Base-by-base conservation (phyloP, 1,139 yeast genomes). In the Nadsonia commutata region DNA sequence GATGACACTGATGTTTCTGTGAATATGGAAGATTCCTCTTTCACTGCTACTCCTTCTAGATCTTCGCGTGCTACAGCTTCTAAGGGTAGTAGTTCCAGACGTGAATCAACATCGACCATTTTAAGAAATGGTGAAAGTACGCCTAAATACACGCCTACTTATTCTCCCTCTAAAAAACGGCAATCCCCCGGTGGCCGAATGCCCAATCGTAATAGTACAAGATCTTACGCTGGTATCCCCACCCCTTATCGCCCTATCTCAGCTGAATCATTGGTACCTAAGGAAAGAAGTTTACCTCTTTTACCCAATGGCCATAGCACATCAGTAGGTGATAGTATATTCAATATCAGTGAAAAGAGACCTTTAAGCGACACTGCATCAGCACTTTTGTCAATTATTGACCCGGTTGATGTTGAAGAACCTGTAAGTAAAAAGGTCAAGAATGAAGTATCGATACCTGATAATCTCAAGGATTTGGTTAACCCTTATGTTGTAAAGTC, bases 321-420 rank as follows among this genome's bases (percentile, higher is more conserved):
- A 4, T 40, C 44, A 9, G 7, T 43, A 17, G 20, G 33, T 20
- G 7, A 42, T 16, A 37, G 21, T 7, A 44, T 21, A 18, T 18
- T 38, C 19, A 20, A 36, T 18, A 33, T 40, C 3, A 18, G 39
- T 36, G 20, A 44, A 20, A 18, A 45, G 19, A 62, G 64, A 48
- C 63, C 62, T 40, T 55, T 76, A 49, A 80, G 86, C 54, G 70
- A 69, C 43, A 73, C 90, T 0, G 94, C 93, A 0, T 68, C 74
- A 40, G 72, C 82, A 0, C 64, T 82, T 40, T 64, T 81, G 43
- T 73, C 81, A 3, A 69, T 81, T 40, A 62, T 82, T 41, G 83
- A 78, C 17, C 50, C 43, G 49, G 70, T 67, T 11, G 54, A 51
- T 3, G 56, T 56, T 22, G 50, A 55, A 18, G 54, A 48, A 11